Evolutionary conservation across 164 flowering plant genomes (phyloP).

Genomic region (Akebia trifoliata): DNA sequence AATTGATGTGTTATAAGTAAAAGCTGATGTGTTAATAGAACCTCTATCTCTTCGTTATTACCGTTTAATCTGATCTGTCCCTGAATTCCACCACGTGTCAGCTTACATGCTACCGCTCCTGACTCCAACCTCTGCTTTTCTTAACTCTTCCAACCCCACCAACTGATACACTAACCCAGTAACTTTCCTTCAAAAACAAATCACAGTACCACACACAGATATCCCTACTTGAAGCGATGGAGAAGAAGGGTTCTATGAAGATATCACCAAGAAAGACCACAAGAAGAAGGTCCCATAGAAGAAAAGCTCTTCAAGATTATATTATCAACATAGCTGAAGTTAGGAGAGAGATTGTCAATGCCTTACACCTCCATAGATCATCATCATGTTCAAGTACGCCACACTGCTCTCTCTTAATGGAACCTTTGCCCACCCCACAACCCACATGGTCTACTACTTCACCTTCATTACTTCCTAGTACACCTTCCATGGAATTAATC

Average conservation of each 20-base stretch:
- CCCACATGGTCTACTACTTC: slow-evolving; percentile 30
- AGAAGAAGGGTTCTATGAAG: background rate
- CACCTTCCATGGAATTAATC: slow-evolving; percentile 10
- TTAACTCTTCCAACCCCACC: too few relatives aligned
- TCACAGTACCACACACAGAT: too few relatives aligned
- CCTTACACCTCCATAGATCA: slow-evolving; percentile 8
- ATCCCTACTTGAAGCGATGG: too few relatives aligned
- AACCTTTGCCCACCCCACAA: slow-evolving; percentile 21
- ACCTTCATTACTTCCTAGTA: slow-evolving; percentile 12
- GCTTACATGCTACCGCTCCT: background rate
- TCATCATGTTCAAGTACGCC: background rate
- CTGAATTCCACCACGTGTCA: slow-evolving; percentile 8
- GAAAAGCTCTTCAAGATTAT: slow-evolving; percentile 1
- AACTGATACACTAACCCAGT: too few relatives aligned
- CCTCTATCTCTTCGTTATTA: too few relatives aligned
- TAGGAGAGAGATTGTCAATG: slow-evolving; percentile 8
- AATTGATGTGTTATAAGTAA: too few relatives aligned
- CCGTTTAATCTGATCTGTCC: slow-evolving; percentile 1
- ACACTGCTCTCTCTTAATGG: slow-evolving; percentile 13
- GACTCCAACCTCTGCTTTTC: background rate
- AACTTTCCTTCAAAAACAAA: background rate
- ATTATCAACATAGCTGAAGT: slow-evolving; percentile 5
- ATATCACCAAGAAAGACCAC: background rate
- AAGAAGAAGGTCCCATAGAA: slow-evolving; percentile 12
- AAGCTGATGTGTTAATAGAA: too few relatives aligned